Evolutionary conservation across 2,329 filamentous ascomycete species (phyloP).

Genomic region (Paraphaeosphaeria sporulosa): DNA sequence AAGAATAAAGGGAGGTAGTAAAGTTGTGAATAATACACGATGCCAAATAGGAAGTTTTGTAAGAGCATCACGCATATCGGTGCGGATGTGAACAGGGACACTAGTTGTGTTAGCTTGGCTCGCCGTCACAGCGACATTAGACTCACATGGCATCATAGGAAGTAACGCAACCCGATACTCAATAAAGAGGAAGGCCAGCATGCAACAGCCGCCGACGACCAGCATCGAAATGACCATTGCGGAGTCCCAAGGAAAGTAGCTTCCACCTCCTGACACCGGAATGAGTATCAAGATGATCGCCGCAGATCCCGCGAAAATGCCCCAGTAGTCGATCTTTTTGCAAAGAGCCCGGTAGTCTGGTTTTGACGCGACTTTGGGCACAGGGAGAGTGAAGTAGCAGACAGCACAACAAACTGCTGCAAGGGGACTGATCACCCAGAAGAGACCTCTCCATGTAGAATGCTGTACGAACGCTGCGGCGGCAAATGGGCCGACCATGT

Average conservation of each 20-base stretch:
- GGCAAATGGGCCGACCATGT: conserved; percentile 34
- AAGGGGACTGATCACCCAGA: conserved; percentile 31
- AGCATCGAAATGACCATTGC: conserved; percentile 68
- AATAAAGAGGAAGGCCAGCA: conserved; percentile 60
- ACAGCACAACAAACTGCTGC: conserved; percentile 21
- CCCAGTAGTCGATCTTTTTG: conserved; percentile 66
- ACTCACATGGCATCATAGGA: conserved; percentile 10
- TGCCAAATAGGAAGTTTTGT: conserved; percentile 68
- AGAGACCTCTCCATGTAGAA: conserved; percentile 31
- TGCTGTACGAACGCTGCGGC: conserved; percentile 31
- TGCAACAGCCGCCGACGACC: conserved; percentile 55
- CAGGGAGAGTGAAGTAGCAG: conserved; percentile 27
- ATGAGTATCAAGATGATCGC: conserved; percentile 69
- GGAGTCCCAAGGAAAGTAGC: conserved; percentile 64
- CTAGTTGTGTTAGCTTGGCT: conserved; percentile 30
- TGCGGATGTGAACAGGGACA: conserved; percentile 62
- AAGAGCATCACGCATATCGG: conserved; percentile 63
- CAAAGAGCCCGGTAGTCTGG: conserved; percentile 58
- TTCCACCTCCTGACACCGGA: conserved; percentile 48
- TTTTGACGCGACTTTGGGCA: conserved; percentile 58
- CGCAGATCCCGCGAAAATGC: conserved; percentile 62
- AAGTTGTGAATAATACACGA: conserved; percentile 65
- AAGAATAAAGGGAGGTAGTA: conserved; percentile 70
- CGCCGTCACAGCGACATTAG: not conserved
- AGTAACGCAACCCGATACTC: conserved; percentile 49